Conservation (phyloP, 805 yeast species). For the Ogataea allantospora region DNA sequence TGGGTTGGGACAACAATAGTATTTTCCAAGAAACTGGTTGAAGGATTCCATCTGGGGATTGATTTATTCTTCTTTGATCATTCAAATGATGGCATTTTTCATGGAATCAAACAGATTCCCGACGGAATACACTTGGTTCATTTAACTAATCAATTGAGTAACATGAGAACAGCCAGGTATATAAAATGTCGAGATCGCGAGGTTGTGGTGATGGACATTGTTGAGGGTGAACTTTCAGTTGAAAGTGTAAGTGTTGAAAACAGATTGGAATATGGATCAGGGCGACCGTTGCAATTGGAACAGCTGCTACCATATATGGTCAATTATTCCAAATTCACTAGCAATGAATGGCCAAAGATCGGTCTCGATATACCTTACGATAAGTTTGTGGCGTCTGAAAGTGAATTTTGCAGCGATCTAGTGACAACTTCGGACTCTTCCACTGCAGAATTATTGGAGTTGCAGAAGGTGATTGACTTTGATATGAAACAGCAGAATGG, state of each 20-base stretch:
- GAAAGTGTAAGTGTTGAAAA: slow-evolving; percentile 9
- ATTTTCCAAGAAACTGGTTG: slow-evolving; percentile 16
- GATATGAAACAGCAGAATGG: slow-evolving; percentile 21
- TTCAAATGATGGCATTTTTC: slow-evolving; percentile 14
- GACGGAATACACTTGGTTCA: slow-evolving; percentile 57
- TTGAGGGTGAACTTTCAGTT: slow-evolving; percentile 22
- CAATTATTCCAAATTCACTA: slow-evolving; percentile 25
- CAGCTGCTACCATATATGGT: slow-evolving; percentile 21
- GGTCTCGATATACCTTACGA: slow-evolving; percentile 10
- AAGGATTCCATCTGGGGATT: slow-evolving; percentile 21
- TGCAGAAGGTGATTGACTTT: slow-evolving; percentile 37
- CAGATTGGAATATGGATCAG: slow-evolving; percentile 4
- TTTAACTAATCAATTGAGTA: slow-evolving; percentile 39
- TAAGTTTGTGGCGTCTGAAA: slow-evolving; percentile 13
- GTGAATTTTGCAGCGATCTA: slow-evolving; percentile 18
- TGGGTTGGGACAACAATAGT: slow-evolving; percentile 16
- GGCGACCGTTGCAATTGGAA: neutral
- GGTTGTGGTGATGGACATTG: slow-evolving; percentile 10
- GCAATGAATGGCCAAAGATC: slow-evolving; percentile 29
- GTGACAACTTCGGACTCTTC: slow-evolving; percentile 50
- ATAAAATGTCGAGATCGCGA: slow-evolving; percentile 34
- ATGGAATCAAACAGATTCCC: slow-evolving; percentile 52
- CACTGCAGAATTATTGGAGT: slow-evolving; percentile 44
- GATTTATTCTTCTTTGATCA: slow-evolving; percentile 25
- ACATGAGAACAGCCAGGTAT: slow-evolving; percentile 41